phyloP scores from a whole-genome alignment of 2,329 filamentous ascomycete genomes.

The Apiospora saccharicola region DNA sequence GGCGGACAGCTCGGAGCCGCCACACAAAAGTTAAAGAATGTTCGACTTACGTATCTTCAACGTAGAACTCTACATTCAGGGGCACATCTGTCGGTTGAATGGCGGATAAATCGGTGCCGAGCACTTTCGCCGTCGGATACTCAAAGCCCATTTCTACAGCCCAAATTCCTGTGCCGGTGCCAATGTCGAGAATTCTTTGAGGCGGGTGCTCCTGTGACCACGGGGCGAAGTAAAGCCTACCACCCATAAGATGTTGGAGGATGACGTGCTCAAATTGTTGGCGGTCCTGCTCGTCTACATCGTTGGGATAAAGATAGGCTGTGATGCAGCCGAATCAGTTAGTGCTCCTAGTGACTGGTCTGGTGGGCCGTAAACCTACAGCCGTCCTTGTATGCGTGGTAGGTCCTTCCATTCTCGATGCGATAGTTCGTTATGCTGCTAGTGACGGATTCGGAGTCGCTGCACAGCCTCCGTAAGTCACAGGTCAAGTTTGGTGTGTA shows the following conservation, averaged over 20 bases:
- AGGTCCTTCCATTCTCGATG: conserved; percentile 49
- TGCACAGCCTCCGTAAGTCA: conserved; percentile 22
- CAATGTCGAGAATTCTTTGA: conserved; percentile 48
- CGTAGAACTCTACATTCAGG: conserved; percentile 75
- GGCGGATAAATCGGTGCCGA: conserved; percentile 72
- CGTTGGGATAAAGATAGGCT: conserved; percentile 58
- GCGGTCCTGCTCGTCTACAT: conserved; percentile 50
- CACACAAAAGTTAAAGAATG: conserved; percentile 40
- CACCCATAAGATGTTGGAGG: conserved; percentile 42
- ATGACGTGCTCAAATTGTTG: conserved; percentile 49
- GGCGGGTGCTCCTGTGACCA: conserved; percentile 47
- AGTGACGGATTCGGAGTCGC: conserved; percentile 36
- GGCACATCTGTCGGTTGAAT: conserved; percentile 73
- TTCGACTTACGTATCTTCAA: conserved; percentile 66
- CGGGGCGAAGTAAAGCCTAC: conserved; percentile 53
- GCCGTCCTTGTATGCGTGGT: conserved; percentile 55
- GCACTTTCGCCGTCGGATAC: conserved; percentile 65
- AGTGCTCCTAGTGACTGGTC: neutral
- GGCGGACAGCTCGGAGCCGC: neutral
- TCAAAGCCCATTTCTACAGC: conserved; percentile 71
- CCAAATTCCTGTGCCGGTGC: conserved; percentile 62
- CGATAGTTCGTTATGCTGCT: conserved; percentile 36
- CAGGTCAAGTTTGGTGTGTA: neutral
- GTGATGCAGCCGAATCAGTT: neutral
- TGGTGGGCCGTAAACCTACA: conserved; percentile 44